Conservation (phyloP, 305 asterid species). For the Ilex paraguariensis region DNA sequence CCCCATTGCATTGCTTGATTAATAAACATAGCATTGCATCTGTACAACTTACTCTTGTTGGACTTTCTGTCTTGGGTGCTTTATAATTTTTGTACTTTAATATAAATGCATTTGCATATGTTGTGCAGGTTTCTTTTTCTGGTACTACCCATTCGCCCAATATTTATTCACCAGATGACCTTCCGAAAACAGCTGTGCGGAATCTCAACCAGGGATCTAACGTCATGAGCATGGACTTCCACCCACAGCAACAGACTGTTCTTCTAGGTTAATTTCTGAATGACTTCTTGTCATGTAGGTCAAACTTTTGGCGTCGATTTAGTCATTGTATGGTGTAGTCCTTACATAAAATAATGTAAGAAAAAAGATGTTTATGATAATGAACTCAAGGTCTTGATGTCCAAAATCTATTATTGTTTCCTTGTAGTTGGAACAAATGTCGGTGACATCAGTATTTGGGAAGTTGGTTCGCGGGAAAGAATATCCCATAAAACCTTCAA, state of each 20-base stretch:
- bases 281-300: slow-evolving; percentile 1
- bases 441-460: slow-evolving; percentile 98
- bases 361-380: too few relatives aligned
- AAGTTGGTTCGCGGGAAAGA: slow-evolving; percentile 84
- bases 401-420: neutral
- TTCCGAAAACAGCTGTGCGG: slow-evolving; percentile 79
- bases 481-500: slow-evolving; percentile 69
- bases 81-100: slow-evolving; percentile 14
- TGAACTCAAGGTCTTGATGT: neutral
- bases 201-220: slow-evolving; percentile 91
- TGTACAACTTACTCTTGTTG: neutral
- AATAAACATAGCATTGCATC: slow-evolving; percentile 12
- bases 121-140: slow-evolving; percentile 73
- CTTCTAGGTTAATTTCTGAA: slow-evolving; percentile 62
- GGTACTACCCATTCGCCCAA: slow-evolving; percentile 73
- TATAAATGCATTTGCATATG: slow-evolving; percentile 13
- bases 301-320: neutral
- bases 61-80: neutral
- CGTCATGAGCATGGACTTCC: slow-evolving; percentile 99
- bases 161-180: slow-evolving; percentile 81
- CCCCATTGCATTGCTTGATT: too few relatives aligned
- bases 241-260: slow-evolving; percentile 90
- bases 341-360: neutral
- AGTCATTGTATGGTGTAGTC: too few relatives aligned
- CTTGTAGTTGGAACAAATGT: slow-evolving; percentile 93